A percentile compares a stretch with the other conserved stretches of the same genome.
These are phyloP conservation scores for Sporisorium scitamineum DNA, from an alignment of 1,284 basidiomycete species.

Conservation along the genomic window DNA sequence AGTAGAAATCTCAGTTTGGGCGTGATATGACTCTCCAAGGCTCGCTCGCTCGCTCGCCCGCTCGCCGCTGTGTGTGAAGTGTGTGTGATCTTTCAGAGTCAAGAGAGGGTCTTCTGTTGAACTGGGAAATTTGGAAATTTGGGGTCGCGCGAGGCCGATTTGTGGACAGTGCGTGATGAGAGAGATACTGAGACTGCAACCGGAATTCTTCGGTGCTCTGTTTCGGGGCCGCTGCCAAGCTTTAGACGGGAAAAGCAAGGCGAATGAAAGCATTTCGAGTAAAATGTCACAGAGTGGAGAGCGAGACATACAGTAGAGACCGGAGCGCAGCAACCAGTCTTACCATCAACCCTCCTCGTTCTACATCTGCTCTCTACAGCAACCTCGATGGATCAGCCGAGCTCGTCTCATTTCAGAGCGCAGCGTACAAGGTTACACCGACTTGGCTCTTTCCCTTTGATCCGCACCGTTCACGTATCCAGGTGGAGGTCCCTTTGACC, in stretches of 20 bases:
- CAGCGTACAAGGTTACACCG: conserved; percentile 3
- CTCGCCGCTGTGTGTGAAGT: not conserved
- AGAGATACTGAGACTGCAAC: too few species aligned
- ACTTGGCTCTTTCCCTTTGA: not conserved
- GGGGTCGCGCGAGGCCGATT: not conserved
- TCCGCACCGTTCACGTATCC: not conserved
- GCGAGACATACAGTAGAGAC: not conserved
- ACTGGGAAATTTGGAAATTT: not conserved
- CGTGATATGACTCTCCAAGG: too few species aligned
- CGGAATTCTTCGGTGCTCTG: too few species aligned
- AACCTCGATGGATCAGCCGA: conserved; percentile 2
- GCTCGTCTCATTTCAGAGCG: conserved; percentile 3
- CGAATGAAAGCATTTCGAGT: not conserved
- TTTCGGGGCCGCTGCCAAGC: not conserved
- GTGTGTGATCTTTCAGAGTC: not conserved
- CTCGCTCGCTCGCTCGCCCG: not conserved
- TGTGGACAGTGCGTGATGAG: not conserved
- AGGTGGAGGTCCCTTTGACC: conserved; percentile 9
- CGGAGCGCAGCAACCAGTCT: not conserved
- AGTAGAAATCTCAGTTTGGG: not conserved
- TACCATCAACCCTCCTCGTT: not conserved
- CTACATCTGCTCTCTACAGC: conserved; percentile 1
- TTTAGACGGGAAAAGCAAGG: not conserved
- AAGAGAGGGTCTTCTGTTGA: not conserved
- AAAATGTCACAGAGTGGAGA: not conserved